Base-by-base conservation (phyloP, 352 stramenopile species). In the Phytophthora pseudosyringae region DNA sequence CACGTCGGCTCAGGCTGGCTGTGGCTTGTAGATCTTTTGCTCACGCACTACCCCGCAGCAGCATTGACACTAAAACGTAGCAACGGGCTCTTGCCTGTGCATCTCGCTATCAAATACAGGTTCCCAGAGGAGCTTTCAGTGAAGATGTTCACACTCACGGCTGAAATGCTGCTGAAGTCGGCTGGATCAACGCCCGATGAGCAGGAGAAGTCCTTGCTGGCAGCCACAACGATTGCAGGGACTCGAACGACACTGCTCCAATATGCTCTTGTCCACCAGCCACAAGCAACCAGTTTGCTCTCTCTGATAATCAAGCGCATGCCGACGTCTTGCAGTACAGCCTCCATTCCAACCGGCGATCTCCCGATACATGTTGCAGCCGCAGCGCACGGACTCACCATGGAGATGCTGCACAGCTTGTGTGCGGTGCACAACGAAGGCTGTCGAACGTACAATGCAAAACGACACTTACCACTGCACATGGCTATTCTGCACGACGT, bases 241-340 rank as follows among this genome's bases (percentile, higher is more conserved):
- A 87, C 72, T 7, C 53, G 59, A 13, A 86, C 71, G 18, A 88
- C 83, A 6, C 60, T 90, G 12, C 53, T 93, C 28, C 84, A 91
- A 16, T 93, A 88, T 29, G 68, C 60, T 10, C 49, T 91, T 6
- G 48, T 90, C 0, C 78, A 90, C 52, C 70, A 82, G 5, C 57
- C 71, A 5, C 28, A 49, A 13, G 44, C 58, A n/a, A 60, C 62
- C 0, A 35, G 29, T n/a, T 52, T 88, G 18, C 38, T 88, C 0
- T 57, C 70, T 11, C 35, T 69, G 18, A 16, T 93, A 8, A 21
- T 90, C 2, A 47, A 58, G 0, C 38, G 38, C 5, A 72, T 80
- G 57, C 75, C 80, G 3, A 51, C 43, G 15, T 59, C 75, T 11
- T 78, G 71, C 44, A 59, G 11, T 3, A 74, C 71, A 40, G 61